Percentiles rank a stretch among this genome's conserved stretches.
Conservation (phyloP, 805 yeast genomes). For the Wickerhamiella shivajii region DNA sequence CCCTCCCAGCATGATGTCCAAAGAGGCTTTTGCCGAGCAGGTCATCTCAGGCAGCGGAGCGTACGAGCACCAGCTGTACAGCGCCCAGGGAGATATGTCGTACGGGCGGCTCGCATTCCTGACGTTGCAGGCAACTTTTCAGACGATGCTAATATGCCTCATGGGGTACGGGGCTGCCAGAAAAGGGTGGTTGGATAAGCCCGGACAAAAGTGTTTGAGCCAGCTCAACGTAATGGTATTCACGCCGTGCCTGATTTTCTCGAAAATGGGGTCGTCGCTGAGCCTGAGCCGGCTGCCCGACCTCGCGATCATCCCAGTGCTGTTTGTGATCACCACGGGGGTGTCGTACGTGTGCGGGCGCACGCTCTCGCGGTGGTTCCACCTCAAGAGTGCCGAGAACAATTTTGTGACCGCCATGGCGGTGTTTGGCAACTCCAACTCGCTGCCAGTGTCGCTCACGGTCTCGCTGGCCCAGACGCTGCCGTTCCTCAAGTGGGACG, state of each 20-base stretch:
- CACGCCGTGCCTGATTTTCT: slow-evolving; percentile 89
- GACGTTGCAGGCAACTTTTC: slow-evolving; percentile 82
- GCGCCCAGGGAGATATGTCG: slow-evolving; percentile 18
- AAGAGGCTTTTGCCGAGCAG: no score
- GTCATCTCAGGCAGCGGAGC: no score
- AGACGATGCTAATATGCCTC: slow-evolving; percentile 73
- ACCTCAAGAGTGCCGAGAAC: slow-evolving; percentile 56
- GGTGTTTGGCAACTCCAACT: slow-evolving; percentile 90
- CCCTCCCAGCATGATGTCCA: no score
- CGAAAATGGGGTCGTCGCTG: slow-evolving; percentile 54
- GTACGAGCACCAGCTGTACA: no score
- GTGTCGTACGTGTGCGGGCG: slow-evolving; percentile 55
- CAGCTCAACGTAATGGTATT: slow-evolving; percentile 76
- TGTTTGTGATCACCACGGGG: slow-evolving; percentile 69
- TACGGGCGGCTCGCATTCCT: slow-evolving; percentile 35
- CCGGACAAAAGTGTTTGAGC: slow-evolving; percentile 66
- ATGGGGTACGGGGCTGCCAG: slow-evolving; percentile 80
- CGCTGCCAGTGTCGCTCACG: slow-evolving; percentile 80
- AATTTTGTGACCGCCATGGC: slow-evolving; percentile 95
- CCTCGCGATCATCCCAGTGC: slow-evolving; percentile 68
- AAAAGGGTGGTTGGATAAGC: slow-evolving; percentile 49
- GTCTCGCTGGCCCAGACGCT: slow-evolving; percentile 51
- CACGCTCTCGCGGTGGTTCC: slow-evolving; percentile 36
- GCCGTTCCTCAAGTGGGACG: slow-evolving; percentile 46
- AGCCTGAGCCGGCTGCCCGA: slow-evolving; percentile 67